A percentile compares a stretch with the other conserved stretches of the same genome.
Conservation (phyloP, 2,329 filamentous ascomycete species). For the Aspergillus ruber region DNA sequence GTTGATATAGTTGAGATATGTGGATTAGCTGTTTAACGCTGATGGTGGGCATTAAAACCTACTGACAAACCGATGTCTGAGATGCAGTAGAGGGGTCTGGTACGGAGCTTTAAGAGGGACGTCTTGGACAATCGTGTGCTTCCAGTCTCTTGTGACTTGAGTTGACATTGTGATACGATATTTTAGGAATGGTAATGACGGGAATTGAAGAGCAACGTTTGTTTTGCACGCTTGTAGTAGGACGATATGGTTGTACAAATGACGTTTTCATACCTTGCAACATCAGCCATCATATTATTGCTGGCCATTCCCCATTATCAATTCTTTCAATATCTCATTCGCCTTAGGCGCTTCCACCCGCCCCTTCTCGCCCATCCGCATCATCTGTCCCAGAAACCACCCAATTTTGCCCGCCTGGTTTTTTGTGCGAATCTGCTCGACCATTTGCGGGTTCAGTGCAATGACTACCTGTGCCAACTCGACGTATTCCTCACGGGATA, state of each 20-base stretch:
- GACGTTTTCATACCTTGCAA: constrained; percentile 4
- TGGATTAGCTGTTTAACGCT: no score
- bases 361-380: constrained; percentile 54
- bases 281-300: neutral
- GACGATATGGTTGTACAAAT: constrained; percentile 1
- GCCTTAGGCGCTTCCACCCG: constrained; percentile 57
- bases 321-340: constrained; percentile 46
- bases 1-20: no score
- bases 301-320: constrained; percentile 31
- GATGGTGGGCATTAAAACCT: no score
- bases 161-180: no score
- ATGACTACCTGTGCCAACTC: constrained; percentile 50
- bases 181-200: no score
- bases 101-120: neutral
- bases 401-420: constrained; percentile 59
- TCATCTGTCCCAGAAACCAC: constrained; percentile 65
- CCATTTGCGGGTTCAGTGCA: constrained; percentile 50
- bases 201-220: no score
- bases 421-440: constrained; percentile 53
- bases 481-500: constrained; percentile 52
- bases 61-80: no score
- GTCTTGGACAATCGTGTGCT: neutral
- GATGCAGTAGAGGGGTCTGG: no score
- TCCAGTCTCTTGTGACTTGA: neutral
- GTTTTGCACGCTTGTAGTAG: no score